Percentiles rank a stretch among this genome's conserved stretches.
phyloP scores from a whole-genome alignment of 805 yeast species.

The Lachancea mirantina region DNA sequence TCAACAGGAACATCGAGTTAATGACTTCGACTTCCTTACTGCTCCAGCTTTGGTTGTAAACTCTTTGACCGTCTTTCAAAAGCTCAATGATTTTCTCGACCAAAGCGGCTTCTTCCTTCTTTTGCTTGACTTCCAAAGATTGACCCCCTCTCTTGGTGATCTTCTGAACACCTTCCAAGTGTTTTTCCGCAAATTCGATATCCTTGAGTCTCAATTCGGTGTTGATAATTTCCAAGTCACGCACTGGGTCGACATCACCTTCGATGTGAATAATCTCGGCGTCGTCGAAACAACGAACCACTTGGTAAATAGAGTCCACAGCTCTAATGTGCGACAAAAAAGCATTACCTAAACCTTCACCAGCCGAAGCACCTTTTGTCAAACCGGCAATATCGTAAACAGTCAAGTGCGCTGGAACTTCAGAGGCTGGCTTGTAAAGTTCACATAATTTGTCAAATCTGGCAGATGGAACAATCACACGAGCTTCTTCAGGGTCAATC shows the following conservation, averaged over 20 bases:
- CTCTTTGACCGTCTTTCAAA: constrained; percentile 79
- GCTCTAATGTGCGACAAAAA: constrained; percentile 95
- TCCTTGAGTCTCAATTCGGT: constrained; percentile 94
- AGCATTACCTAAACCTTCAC: constrained; percentile 97
- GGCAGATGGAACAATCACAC: constrained; percentile 87
- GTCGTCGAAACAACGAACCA: constrained; percentile 95
- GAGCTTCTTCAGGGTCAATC: constrained; percentile 96
- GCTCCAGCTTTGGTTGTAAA: constrained; percentile 82
- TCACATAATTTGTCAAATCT: constrained; percentile 72
- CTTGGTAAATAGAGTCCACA: constrained; percentile 96
- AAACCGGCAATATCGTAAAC: constrained; percentile 97
- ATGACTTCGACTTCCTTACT: constrained; percentile 86
- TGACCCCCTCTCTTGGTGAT: constrained; percentile 84
- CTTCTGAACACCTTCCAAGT: constrained; percentile 69
- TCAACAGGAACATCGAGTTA: constrained; percentile 77
- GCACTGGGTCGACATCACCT: constrained; percentile 91
- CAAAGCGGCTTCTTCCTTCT: constrained; percentile 75
- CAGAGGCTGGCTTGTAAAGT: constrained; percentile 73
- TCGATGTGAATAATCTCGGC: constrained; percentile 96
- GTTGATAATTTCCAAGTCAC: constrained; percentile 86
- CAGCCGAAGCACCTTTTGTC: constrained; percentile 92
- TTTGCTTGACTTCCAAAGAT: constrained; percentile 78
- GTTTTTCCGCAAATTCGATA: constrained; percentile 87
- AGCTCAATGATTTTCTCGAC: constrained; percentile 66
- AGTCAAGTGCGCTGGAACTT: constrained; percentile 88